Evolutionary conservation across 768 basidiomycete genomes (phyloP).

Genomic region (Hypholoma sublateritium): DNA sequence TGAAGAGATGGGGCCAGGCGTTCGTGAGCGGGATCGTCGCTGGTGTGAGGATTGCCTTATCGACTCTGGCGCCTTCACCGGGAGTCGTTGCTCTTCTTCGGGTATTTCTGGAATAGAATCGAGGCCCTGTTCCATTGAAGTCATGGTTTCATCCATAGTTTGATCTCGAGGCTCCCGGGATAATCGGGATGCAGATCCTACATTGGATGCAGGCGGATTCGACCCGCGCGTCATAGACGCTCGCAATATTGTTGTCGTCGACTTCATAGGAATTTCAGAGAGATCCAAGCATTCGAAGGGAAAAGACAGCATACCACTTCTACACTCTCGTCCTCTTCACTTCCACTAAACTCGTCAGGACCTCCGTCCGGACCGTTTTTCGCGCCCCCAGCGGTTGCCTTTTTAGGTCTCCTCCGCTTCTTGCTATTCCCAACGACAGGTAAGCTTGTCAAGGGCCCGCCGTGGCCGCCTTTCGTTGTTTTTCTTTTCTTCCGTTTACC

Average conservation of each 20-base stretch:
- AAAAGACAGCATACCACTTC: slow-evolving; percentile 14
- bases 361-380: slow-evolving; percentile 23
- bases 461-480: slow-evolving; percentile 50
- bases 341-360: slow-evolving; percentile 49
- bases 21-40: slow-evolving; percentile 29
- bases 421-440: slow-evolving; percentile 71
- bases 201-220: slow-evolving; percentile 32
- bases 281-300: background rate
- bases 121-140: slow-evolving; percentile 51
- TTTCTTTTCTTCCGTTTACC: slow-evolving; percentile 56
- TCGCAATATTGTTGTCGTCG: slow-evolving; percentile 35
- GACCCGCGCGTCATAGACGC: slow-evolving; percentile 27
- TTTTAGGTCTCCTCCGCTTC: slow-evolving; percentile 45
- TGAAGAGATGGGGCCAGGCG: slow-evolving; percentile 27
- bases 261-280: slow-evolving; percentile 24
- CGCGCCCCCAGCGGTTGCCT: slow-evolving; percentile 38
- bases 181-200: slow-evolving; percentile 30
- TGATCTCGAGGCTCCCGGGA: slow-evolving; percentile 42
- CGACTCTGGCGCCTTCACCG: slow-evolving; percentile 19
- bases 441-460: slow-evolving; percentile 62
- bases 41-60: slow-evolving; percentile 17
- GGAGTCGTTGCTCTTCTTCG: slow-evolving; percentile 44
- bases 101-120: slow-evolving; percentile 67
- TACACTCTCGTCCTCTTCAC: slow-evolving; percentile 32
- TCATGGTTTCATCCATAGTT: slow-evolving; percentile 36